These are phyloP conservation scores for Solanum pennellii DNA, from an alignment of 257 asterid species.

Conservation along the genomic window DNA sequence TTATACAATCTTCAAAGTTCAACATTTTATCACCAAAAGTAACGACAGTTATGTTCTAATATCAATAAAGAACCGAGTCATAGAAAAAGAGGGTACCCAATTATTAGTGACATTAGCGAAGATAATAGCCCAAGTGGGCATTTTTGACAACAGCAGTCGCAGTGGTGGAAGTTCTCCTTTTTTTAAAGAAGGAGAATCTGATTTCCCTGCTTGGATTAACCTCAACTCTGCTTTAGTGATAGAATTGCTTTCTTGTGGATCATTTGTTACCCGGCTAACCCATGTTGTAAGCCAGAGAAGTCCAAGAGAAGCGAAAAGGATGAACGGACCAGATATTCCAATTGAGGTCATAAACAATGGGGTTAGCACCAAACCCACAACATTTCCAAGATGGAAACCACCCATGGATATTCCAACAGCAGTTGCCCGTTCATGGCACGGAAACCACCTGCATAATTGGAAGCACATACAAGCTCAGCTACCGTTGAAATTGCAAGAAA, in stretches of 20 bases:
- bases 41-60: background rate
- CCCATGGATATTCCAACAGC: conserved; percentile 98
- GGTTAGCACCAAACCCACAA: conserved; percentile 73
- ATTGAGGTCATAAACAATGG: conserved; percentile 59
- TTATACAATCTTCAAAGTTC: background rate
- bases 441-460: conserved; percentile 63
- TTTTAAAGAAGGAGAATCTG: conserved; percentile 30
- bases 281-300: conserved; percentile 71
- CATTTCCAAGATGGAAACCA: conserved; percentile 90
- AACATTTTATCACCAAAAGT: background rate
- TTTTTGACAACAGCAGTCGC: conserved; percentile 52
- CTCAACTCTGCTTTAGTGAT: conserved; percentile 57
- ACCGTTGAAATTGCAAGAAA: background rate
- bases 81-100: conserved; percentile 38
- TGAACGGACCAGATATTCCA: conserved; percentile 77
- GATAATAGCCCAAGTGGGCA: conserved; percentile 91
- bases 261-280: conserved; percentile 43
- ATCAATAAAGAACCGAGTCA: background rate
- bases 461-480: background rate
- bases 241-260: conserved; percentile 54
- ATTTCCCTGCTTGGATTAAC: conserved; percentile 77
- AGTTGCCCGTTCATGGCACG: conserved; percentile 75
- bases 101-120: conserved; percentile 78
- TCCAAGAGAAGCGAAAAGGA: conserved; percentile 76
- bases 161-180: conserved; percentile 61